These are phyloP conservation scores for Theobroma grandiflorum DNA, from an alignment of 441 rosid genomes.

Conservation along the genomic window DNA sequence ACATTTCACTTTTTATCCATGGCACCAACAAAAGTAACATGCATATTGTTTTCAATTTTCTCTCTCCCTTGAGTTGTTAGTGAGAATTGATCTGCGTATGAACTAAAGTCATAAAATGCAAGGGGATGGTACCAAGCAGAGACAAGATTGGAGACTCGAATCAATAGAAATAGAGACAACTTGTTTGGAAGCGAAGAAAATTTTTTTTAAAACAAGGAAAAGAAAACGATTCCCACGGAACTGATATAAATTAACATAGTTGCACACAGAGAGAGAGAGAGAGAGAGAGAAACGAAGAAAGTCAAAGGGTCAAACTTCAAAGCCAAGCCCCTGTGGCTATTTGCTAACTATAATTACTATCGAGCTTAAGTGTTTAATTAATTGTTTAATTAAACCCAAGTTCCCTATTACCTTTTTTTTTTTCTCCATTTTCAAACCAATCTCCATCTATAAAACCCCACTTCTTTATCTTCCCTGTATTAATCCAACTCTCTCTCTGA, in stretches of 20 bases:
- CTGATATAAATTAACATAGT: background rate
- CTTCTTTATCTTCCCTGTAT: slow-evolving; percentile 44
- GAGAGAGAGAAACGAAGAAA: slow-evolving; percentile 25
- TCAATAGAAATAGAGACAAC: background rate
- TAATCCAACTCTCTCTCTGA: slow-evolving; percentile 25
- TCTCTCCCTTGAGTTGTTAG: background rate
- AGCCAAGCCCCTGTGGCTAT: slow-evolving; percentile 34
- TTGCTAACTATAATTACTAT: slow-evolving; percentile 28
- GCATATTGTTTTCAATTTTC: no score
- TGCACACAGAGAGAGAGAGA: slow-evolving; percentile 3
- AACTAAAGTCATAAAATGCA: background rate
- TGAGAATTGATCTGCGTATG: background rate
- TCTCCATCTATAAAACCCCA: slow-evolving; percentile 60
- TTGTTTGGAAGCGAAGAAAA: slow-evolving; percentile 5
- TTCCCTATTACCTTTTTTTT: slow-evolving; percentile 21
- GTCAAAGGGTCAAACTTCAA: slow-evolving; percentile 80
- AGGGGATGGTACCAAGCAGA: background rate
- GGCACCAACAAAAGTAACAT: no score
- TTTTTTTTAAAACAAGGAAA: no score
- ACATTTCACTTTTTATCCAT: no score
- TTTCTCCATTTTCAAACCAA: slow-evolving; percentile 43
- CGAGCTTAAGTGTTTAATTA: slow-evolving; percentile 39
- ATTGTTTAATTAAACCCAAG: slow-evolving; percentile 27
- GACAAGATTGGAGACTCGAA: background rate
- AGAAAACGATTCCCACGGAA: slow-evolving; percentile 9